These are phyloP conservation scores for Gossypium anomalum DNA, from an alignment of 345 rosid species.

Conservation along the genomic window DNA sequence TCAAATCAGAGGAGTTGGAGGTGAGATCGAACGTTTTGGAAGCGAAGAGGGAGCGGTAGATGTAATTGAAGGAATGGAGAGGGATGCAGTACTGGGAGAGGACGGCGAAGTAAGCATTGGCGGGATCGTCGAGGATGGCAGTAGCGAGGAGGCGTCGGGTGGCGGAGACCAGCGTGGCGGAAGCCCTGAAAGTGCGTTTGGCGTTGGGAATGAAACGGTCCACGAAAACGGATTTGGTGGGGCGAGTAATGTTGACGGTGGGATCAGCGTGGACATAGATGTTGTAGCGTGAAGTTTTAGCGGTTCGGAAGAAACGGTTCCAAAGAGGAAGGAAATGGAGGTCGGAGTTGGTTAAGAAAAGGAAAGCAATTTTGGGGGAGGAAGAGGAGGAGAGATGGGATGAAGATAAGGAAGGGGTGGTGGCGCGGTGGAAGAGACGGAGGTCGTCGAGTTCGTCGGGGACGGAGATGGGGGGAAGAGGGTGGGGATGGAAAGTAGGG, in stretches of 20 bases:
- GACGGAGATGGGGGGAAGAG: conserved; percentile 50
- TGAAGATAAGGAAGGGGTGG: conserved; percentile 34
- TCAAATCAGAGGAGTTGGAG: conserved; percentile 24
- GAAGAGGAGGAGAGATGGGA: conserved; percentile 56
- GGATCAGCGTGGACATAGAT: conserved; percentile 94
- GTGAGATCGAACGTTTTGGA: conserved; percentile 53
- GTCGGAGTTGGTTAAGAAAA: conserved; percentile 88
- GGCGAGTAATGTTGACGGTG: not conserved
- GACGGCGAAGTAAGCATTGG: conserved; percentile 76
- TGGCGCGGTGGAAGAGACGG: conserved; percentile 56
- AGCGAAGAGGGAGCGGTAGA: conserved; percentile 52
- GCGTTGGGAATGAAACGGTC: conserved; percentile 51
- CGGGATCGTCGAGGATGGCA: conserved; percentile 83
- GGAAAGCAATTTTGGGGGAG: conserved; percentile 76
- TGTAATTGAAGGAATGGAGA: conserved; percentile 68
- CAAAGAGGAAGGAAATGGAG: conserved; percentile 81
- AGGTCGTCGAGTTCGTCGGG: conserved; percentile 79
- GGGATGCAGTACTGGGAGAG: conserved; percentile 86
- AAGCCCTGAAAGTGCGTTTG: conserved; percentile 74
- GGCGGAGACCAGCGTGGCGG: conserved; percentile 88
- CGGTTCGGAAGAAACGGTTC: conserved; percentile 57
- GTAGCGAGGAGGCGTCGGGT: conserved; percentile 84
- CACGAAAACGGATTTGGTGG: conserved; percentile 33
- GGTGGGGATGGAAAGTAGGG: conserved; percentile 38
- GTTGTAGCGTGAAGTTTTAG: conserved; percentile 44